Conservation (phyloP, 2,329 filamentous ascomycete species). For the Didymella exigua region DNA sequence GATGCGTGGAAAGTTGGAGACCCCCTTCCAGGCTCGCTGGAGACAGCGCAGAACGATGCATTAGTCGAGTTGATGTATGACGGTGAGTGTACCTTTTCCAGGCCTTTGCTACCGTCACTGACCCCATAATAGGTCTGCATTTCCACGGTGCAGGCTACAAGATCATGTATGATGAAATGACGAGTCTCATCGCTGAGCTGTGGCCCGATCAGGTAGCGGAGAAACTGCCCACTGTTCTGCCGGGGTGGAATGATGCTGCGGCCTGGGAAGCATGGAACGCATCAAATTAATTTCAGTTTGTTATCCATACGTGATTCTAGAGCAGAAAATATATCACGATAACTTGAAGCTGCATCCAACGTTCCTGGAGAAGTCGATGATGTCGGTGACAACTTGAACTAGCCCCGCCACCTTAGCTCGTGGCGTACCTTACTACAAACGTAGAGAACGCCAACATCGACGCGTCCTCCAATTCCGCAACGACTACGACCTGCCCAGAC, state of each 20-base stretch:
- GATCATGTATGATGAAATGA: conserved; percentile 60
- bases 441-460: conserved; percentile 2
- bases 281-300: not conserved
- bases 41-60: conserved; percentile 63
- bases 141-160: conserved; percentile 62
- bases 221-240: conserved; percentile 59
- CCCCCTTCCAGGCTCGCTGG: conserved; percentile 61
- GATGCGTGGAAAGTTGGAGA: conserved; percentile 49
- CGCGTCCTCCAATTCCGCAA: not conserved
- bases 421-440: conserved; percentile 5
- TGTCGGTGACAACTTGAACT: conserved; percentile 1
- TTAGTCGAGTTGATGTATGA: conserved; percentile 61
- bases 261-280: conserved; percentile 35
- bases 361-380: not conserved
- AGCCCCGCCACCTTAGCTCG: conserved; percentile 5
- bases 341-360: not conserved
- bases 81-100: conserved; percentile 50
- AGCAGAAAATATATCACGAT: not conserved
- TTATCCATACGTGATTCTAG: not conserved
- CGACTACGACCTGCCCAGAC: not conserved
- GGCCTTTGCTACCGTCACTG: conserved; percentile 1
- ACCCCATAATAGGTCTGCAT: conserved; percentile 59
- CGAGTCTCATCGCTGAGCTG: conserved; percentile 55
- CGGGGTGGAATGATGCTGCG: conserved; percentile 56
- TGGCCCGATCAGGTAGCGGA: conserved; percentile 63